Evolutionary conservation across 352 stramenopile species (phyloP), one percentile per base, ranked within the genome.

Genomic region (Lagenidium giganteum): DNA sequence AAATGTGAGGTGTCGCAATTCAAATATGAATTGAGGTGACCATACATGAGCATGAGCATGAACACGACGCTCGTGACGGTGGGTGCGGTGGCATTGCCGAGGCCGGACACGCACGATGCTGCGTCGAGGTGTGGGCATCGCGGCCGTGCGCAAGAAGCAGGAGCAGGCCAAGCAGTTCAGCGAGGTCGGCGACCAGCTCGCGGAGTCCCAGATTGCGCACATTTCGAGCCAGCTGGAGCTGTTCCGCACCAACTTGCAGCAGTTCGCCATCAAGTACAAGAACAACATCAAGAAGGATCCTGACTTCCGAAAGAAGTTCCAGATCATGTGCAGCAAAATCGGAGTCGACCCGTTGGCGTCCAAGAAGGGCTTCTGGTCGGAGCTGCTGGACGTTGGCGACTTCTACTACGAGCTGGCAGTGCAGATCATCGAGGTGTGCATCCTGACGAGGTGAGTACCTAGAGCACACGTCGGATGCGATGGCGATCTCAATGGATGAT

Each of bases 381-480:
- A 96, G 59, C 55, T 98, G 16, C 76, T 99, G 9, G 96, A 97
- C 18, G 93, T 99, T 31, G 96, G 96, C 9, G 95, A 99, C 48
- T 99, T 99, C 61, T 99, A 99, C 75, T 99, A 98, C 66, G 96
- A 99, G 58, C 69, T 99, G n/a, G 89, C 92, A 5, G 93, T 99
- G 20, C 97, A 99, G 64, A 98, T 99, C 51, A 96, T 98, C 27
- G 95, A 99, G 57, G 87, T 99, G 25, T 98, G 96, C 56, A 93
- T 98, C 50, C 71, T 97, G 13, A 98, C 92, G 27, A 55, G 91
- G 56, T 82, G 63, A 32, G 41, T 33, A 18, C 23, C 1, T 33
- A 4, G 7, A 16, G 34, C n/a, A n/a, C n/a, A n/a, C n/a, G n/a
- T n/a, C n/a, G n/a, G n/a, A 8, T 5, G 1, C 13, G 1, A 20